Evolutionary conservation across 257 asterid genomes (phyloP), one percentile per base, ranked within the genome.

Genomic region (Nicotiana paniculata): DNA sequence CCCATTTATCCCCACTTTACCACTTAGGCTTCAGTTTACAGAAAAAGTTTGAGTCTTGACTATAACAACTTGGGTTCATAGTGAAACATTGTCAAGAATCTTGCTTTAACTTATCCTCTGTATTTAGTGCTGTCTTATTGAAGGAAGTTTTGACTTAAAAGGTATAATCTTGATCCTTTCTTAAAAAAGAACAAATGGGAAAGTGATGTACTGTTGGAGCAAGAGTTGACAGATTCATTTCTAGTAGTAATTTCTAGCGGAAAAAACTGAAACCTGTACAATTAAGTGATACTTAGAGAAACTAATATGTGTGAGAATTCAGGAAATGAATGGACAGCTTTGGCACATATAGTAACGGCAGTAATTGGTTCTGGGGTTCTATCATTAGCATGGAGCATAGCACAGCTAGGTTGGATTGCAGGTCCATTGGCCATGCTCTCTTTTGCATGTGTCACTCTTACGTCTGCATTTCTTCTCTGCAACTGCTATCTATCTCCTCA

Each of bases 351-450:
- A 63, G 89, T 93, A 39, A 93, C 97, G 9, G 97, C 92, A 15
- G 95, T 87, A 12, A 91, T 93, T 18, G 97, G 98, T 16, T 90
- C 98, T 2, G 98, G 98, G 21, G 95, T 93, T 58, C 85, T 93
- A 13, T 88, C 98, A 9, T 84, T 92, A 28, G 93, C 91, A 48
- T 93, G 97, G 97, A 89, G 94, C 86, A 83, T 90, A 88, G 85
- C 98, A 1, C 92, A 85, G 82, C 82, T 93, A 48, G 98, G 98
- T 16, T 93, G 98, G 98, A 76, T 92, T 76, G 97, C 95, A 8
- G 96, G 92, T 84, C 98, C 97, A n/a, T 3, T 87, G 5, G 33
- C 85, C 12, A 87, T 93, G 91, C 68, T 93, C 16, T 48, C 66
- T 3, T 93, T 93, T 77, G 96, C 94, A 6, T 84, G 79, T 3